Percentiles rank a stretch among this genome's conserved stretches.
phyloP scores from a whole-genome alignment of 1,284 basidiomycete genomes.

The Coniferiporia weirii region DNA sequence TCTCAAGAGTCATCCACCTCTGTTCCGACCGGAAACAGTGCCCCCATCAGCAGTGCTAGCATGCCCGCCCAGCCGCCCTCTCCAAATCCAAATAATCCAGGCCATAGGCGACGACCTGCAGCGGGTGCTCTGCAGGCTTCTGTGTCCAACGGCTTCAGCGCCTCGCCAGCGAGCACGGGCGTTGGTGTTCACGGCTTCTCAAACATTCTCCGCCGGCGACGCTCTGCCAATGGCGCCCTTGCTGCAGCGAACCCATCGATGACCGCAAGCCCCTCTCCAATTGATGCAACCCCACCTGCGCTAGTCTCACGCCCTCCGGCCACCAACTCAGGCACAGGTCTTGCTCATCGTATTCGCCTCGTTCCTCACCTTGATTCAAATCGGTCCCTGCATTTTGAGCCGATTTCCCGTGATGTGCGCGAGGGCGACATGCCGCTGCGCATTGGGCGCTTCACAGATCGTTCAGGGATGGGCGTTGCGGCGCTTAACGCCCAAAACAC shows the following conservation, averaged over 20 bases:
- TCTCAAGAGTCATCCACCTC: not conserved
- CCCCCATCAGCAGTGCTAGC: not conserved
- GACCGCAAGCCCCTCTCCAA: not conserved
- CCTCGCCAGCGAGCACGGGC: conserved; percentile 1
- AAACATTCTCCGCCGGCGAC: conserved; percentile 21
- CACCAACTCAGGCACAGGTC: not conserved
- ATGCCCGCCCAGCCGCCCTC: conserved; percentile 13
- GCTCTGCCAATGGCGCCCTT: conserved; percentile 20
- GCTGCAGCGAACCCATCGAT: not conserved
- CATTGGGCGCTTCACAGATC: conserved; percentile 90
- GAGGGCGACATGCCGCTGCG: conserved; percentile 70
- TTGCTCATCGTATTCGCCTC: conserved; percentile 46
- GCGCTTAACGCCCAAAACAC: conserved; percentile 68
- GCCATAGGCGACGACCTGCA: conserved; percentile 16
- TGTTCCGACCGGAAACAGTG: not conserved
- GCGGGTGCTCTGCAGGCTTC: not conserved
- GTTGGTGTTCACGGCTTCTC: conserved; percentile 7
- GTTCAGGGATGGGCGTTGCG: conserved; percentile 60
- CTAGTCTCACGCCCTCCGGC: conserved; percentile 3
- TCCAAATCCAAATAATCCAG: not conserved
- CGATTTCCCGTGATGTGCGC: conserved; percentile 80
- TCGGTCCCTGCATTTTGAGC: conserved; percentile 88
- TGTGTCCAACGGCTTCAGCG: conserved; percentile 6
- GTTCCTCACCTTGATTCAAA: conserved; percentile 92
- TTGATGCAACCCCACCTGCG: not conserved